Evolutionary conservation across 2,329 filamentous ascomycete genomes (phyloP).

Genomic region (Fusarium pseudonygamai): DNA sequence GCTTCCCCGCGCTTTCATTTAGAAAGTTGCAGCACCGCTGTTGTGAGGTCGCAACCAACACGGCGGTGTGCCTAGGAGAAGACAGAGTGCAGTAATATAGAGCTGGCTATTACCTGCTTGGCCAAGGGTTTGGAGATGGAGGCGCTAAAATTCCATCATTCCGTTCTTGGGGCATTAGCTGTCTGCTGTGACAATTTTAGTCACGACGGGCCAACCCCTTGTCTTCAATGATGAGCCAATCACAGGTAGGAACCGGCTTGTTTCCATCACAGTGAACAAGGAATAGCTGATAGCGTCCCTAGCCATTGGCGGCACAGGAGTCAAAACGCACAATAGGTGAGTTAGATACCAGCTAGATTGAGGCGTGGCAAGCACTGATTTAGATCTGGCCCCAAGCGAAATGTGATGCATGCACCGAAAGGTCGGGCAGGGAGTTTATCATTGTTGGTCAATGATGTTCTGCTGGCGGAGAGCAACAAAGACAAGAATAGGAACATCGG

Average conservation of each 20-base stretch:
- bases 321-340: conserved; percentile 22
- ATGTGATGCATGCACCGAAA: conserved; percentile 1
- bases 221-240: conserved; percentile 32
- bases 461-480: background rate
- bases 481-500: conserved; percentile 26
- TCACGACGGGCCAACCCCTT: conserved; percentile 30
- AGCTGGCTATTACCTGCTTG: conserved; percentile 23
- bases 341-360: conserved; percentile 13
- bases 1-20: conserved; percentile 31
- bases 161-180: conserved; percentile 16
- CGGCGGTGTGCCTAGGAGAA: conserved; percentile 39
- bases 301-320: conserved; percentile 13
- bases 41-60: conserved; percentile 25
- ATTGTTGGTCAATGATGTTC: background rate
- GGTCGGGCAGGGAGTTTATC: background rate
- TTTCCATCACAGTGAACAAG: conserved; percentile 32
- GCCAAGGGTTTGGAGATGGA: conserved; percentile 20
- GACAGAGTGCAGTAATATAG: conserved; percentile 31
- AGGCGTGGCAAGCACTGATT: conserved; percentile 27
- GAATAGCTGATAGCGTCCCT: conserved; percentile 14
- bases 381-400: background rate
- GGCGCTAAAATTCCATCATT: conserved; percentile 35
- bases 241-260: conserved; percentile 6
- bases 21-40: conserved; percentile 4
- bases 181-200: conserved; percentile 39